Evolutionary conservation across 176 grass and related monocot genomes (phyloP), one percentile per base, ranked within the genome.

Genomic region (Saccharum officinarum): DNA sequence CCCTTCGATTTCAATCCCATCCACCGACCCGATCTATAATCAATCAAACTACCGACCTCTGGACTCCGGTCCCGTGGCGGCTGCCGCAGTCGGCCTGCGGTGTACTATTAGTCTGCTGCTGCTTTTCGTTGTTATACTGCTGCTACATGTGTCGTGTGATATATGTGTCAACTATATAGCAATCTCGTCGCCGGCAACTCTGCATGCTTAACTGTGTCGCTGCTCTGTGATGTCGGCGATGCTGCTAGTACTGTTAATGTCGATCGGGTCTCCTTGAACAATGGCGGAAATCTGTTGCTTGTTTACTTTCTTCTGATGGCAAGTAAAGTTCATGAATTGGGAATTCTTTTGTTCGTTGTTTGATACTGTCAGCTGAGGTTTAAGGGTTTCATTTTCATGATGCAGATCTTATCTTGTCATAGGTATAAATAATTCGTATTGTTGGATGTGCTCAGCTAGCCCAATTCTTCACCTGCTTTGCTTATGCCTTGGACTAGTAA

Each of bases 141-240:
- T 77, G 77, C 12, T 82, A 70, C 78, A 71, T 86, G 67, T 90
- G 79, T 78, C 59, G 4, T 86, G 84, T 83, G 84, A 86, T 86
- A 78, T 55, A 67, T 74, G 52, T 40, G 25, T 80, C 73, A 42
- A 49, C 73, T 86, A 78, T 82, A 17, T 62, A 68, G 11, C 59
- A 36, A 26, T 67, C 23, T 31, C 10, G 31, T 80, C 7, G 73
- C 85, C 42, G 2, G 78, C 64, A 54, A 69, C 12, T 57, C 4
- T 42, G 67, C 79, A 67, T 78, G 42, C 78, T 82, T 73, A 47
- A 49, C 50, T 81, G 44, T 83, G 46, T 86, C 6, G 42, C 59
- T 84, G 71, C 69, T 52, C 57, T 22, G 78, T 75, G 76, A 61
- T 80, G 87, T 69, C 6, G 38, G 69, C 61, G 64, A 75, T 54